Conservation (phyloP, 163 green algal species). For the Prototheca cutis region DNA sequence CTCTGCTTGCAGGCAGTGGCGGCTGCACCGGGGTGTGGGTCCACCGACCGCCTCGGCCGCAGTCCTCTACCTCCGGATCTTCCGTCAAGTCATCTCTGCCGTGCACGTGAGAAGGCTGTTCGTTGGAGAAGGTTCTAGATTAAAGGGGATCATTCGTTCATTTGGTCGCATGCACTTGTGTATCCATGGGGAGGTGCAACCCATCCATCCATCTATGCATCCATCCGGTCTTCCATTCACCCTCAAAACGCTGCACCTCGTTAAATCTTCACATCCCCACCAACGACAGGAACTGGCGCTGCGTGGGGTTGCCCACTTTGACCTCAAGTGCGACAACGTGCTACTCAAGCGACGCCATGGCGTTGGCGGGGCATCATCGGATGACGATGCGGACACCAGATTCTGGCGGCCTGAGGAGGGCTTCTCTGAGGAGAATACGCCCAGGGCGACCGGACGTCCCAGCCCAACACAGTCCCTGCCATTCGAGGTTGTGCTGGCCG, state of each 20-base stretch:
- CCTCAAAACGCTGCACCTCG: too few relatives aligned
- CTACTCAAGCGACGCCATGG: slow-evolving; percentile 37
- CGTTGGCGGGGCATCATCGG: too few relatives aligned
- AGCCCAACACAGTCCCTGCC: slow-evolving; percentile 10
- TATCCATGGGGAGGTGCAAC: too few relatives aligned
- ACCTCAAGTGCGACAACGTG: slow-evolving; percentile 59
- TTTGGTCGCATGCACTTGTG: too few relatives aligned
- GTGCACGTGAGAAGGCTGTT: slow-evolving; percentile 18
- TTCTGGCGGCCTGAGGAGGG: too few relatives aligned
- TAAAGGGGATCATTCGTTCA: too few relatives aligned
- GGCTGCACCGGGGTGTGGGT: slow-evolving; percentile 11
- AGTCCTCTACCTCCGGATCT: slow-evolving; percentile 30
- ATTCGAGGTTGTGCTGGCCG: slow-evolving; percentile 42
- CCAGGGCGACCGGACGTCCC: neutral
- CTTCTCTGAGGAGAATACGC: too few relatives aligned
- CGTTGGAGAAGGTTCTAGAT: too few relatives aligned
- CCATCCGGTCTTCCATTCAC: too few relatives aligned
- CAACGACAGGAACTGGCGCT: slow-evolving; percentile 12
- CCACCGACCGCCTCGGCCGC: neutral
- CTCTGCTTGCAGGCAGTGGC: slow-evolving; percentile 28
- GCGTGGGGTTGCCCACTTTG: slow-evolving; percentile 42
- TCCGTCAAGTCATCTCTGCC: slow-evolving; percentile 17
- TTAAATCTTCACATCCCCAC: too few relatives aligned
- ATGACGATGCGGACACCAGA: too few relatives aligned
- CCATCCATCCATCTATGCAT: too few relatives aligned